Percentiles rank a stretch among this genome's conserved stretches.
Conservation (phyloP, 2,329 filamentous ascomycete genomes). For the Penicillium sp. region DNA sequence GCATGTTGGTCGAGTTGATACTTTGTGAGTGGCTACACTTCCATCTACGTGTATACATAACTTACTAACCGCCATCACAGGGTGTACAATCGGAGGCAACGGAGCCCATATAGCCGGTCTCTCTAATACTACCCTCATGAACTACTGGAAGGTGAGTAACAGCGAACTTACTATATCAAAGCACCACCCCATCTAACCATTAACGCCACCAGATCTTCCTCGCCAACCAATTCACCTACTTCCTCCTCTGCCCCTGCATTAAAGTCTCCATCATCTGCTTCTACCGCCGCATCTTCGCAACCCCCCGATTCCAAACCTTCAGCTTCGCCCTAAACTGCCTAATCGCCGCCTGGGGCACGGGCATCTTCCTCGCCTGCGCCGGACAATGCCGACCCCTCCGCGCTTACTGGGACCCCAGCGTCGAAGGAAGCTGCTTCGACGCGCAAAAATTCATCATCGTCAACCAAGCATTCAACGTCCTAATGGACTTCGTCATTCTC, state of each 20-base stretch:
- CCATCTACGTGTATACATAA: not conserved
- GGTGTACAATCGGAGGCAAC: slow-evolving; percentile 34
- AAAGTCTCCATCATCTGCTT: slow-evolving; percentile 38
- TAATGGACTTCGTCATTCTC: slow-evolving; percentile 35
- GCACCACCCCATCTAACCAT: not conserved
- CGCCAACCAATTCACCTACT: slow-evolving; percentile 36
- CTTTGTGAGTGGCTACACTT: slow-evolving; percentile 24
- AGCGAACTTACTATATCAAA: not conserved
- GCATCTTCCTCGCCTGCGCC: slow-evolving; percentile 33
- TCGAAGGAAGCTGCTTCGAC: slow-evolving; percentile 29
- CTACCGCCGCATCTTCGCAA: slow-evolving; percentile 35
- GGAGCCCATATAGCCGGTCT: slow-evolving; percentile 25
- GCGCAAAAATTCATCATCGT: slow-evolving; percentile 31
- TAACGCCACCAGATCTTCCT: slow-evolving; percentile 34
- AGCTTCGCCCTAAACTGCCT: slow-evolving; percentile 29
- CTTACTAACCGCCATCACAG: slow-evolving; percentile 20
- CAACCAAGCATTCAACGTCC: slow-evolving; percentile 34
- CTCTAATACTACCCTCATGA: slow-evolving; percentile 23
- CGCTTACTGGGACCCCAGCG: slow-evolving; percentile 31
- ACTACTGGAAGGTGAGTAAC: slow-evolving; percentile 31
- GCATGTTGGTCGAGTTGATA: slow-evolving; percentile 31
- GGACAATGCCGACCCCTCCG: slow-evolving; percentile 32
- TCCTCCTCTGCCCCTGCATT: slow-evolving; percentile 31
- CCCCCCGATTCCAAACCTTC: slow-evolving; percentile 26
- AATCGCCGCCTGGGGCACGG: slow-evolving; percentile 29